Conservation (phyloP, 306 rosid genomes). For the Canavalia ensiformis region DNA sequence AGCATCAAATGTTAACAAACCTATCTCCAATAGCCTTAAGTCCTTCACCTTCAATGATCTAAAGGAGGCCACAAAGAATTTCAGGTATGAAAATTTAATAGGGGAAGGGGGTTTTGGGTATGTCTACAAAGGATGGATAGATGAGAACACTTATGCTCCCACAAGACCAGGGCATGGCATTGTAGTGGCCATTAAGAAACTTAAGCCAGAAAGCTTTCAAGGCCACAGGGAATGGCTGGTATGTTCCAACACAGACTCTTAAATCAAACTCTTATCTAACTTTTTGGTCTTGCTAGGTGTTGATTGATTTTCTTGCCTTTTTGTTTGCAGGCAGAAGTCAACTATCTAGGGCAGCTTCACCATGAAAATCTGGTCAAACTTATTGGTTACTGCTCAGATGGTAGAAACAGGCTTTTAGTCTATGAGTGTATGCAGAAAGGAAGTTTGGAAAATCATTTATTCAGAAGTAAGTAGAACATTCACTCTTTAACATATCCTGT, state of each 20-base stretch:
- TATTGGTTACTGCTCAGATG: constrained; percentile 87
- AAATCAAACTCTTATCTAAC: constrained; percentile 11
- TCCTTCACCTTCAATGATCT: constrained; percentile 82
- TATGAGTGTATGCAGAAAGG: constrained; percentile 93
- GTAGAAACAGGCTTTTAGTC: constrained; percentile 84
- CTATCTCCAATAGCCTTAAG: constrained; percentile 57
- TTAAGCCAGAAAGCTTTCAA: constrained; percentile 92
- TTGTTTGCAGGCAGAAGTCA: constrained; percentile 86
- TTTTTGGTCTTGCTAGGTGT: constrained; percentile 23
- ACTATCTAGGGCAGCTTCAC: constrained; percentile 85
- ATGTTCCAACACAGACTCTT: constrained; percentile 52
- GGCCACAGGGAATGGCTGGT: constrained; percentile 99
- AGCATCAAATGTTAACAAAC: constrained; percentile 50
- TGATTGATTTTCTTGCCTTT: constrained; percentile 23
- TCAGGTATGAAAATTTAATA: constrained; percentile 74
- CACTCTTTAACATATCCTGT: constrained; percentile 7
- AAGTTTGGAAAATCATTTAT: constrained; percentile 89
- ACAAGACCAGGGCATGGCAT: constrained; percentile 88
- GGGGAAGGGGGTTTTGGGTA: constrained; percentile 97
- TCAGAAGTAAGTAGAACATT: constrained; percentile 80
- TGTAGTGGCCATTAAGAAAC: constrained; percentile 90
- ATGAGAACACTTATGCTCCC: constrained; percentile 73
- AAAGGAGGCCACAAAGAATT: constrained; percentile 80
- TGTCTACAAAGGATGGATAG: constrained; percentile 94
- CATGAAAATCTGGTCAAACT: constrained; percentile 93